A percentile compares a stretch with the other conserved stretches of the same genome.
Evolutionary conservation across 2,329 filamentous ascomycete species (phyloP).

Genomic region (Fusarium sp.): DNA sequence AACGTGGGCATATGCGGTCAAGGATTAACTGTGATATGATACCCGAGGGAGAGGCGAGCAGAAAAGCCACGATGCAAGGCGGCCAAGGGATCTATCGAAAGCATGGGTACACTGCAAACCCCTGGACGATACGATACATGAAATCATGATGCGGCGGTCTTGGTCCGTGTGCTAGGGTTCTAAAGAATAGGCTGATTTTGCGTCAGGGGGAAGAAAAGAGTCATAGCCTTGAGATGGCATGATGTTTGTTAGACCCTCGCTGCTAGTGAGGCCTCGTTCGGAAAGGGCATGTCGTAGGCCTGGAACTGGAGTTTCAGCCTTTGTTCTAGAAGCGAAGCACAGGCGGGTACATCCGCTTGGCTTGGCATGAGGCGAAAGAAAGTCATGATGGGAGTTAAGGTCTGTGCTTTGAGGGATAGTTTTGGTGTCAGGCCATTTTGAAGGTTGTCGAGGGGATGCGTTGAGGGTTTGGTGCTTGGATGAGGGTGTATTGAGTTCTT

Average conservation of each 20-base stretch:
- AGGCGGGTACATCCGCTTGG: not conserved
- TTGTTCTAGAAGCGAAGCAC: slow-evolving; percentile 1
- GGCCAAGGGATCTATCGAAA: not conserved
- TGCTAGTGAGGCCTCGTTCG: not conserved
- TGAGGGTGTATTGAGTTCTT: not conserved
- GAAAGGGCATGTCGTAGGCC: not conserved
- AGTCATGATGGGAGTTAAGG: slow-evolving; percentile 3
- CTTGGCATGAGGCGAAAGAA: slow-evolving; percentile 9
- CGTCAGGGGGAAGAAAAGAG: not conserved
- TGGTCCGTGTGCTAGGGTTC: slow-evolving; percentile 3
- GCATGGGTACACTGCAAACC: not conserved
- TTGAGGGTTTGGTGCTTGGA: not conserved
- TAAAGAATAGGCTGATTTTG: slow-evolving; percentile 13
- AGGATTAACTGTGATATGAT: slow-evolving; percentile 20
- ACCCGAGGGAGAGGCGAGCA: slow-evolving; percentile 14
- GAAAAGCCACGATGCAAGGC: slow-evolving; percentile 10
- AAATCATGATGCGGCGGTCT: slow-evolving; percentile 8
- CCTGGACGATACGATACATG: slow-evolving; percentile 2
- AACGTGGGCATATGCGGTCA: slow-evolving; percentile 16
- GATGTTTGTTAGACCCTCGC: not conserved
- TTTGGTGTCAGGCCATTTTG: not conserved
- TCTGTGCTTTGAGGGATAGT: not conserved
- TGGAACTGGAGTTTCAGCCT: slow-evolving; percentile 1
- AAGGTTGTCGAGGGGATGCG: not conserved
- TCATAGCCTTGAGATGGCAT: slow-evolving; percentile 7